Evolutionary conservation across 108 stramenopile species (phyloP).

Genomic region (Cyclotella atomus): DNA sequence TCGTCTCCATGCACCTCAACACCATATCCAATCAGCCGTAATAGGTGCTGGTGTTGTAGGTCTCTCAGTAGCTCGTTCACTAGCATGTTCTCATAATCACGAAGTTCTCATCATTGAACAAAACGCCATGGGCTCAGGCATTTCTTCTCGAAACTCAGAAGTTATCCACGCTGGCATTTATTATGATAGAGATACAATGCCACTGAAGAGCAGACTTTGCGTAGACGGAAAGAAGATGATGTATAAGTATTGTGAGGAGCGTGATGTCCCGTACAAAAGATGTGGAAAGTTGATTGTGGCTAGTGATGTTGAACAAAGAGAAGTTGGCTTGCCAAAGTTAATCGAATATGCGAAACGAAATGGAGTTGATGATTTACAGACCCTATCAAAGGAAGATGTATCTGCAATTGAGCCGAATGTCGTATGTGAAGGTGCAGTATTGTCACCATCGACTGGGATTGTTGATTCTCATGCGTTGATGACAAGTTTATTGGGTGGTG

Average conservation of each 20-base stretch:
- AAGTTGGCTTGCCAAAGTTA: constrained; percentile 33
- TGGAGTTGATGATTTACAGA: constrained; percentile 65
- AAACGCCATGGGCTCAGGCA: constrained; percentile 58
- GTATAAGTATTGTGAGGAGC: constrained; percentile 74
- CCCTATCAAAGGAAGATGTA: constrained; percentile 66
- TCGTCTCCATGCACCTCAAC: constrained; percentile 1
- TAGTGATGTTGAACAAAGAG: constrained; percentile 51
- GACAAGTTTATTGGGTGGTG: constrained; percentile 69
- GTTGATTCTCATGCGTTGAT: constrained; percentile 78
- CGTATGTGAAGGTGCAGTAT: constrained; percentile 59
- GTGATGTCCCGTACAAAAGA: constrained; percentile 51
- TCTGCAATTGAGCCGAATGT: constrained; percentile 63
- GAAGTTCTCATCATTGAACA: constrained; percentile 82
- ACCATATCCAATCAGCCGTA: constrained; percentile 69
- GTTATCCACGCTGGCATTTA: constrained; percentile 92
- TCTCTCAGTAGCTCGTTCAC: constrained; percentile 66
- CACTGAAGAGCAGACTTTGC: constrained; percentile 79
- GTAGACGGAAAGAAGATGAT: constrained; percentile 72
- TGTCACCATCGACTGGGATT: constrained; percentile 84
- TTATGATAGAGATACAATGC: constrained; percentile 53
- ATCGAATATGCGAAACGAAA: constrained; percentile 52
- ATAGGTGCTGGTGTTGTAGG: constrained; percentile 89
- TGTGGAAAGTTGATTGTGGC: constrained; percentile 87
- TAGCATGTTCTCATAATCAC: constrained; percentile 56
- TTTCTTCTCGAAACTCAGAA: constrained; percentile 82